Base-by-base conservation (phyloP, 2,329 filamentous ascomycete species). In the Emergomyces orientalis region DNA sequence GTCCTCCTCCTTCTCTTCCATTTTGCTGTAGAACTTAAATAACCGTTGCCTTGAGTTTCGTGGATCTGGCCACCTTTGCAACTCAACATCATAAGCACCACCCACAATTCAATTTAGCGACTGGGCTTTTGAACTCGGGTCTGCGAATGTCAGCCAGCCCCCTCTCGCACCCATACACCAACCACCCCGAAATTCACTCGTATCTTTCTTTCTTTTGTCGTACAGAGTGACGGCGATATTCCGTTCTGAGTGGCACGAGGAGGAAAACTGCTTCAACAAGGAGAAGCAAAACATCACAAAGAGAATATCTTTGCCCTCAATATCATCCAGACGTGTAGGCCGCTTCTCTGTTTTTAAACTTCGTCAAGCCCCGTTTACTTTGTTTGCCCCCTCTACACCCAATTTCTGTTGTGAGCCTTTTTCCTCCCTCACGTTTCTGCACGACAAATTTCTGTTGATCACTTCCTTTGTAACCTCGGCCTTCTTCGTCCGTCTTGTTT, bases 1-100 rank as follows among this genome's bases (percentile, higher is more conserved):
- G n/a, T 60, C 62, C 58, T 58, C 41, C 41, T 47, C 19, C 32
- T 27, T 27, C 51, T 37, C 45, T 47, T 49, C 58, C 37, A 25
- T 30, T 54, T 37, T 47, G 51, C 51, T 34, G 51, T 34, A 55
- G 30, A 55, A 34, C 32, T 37, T n/a, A n/a, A 52, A 54, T 34
- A 54, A 34, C 30, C 14, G 51, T 25, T 54, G 8, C 25, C 51
- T 54, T 54, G 25, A 51, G 47, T 27, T 30, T 55, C 51, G 30
- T 30, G 14, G 22, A 51, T 27, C 25, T 7, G 22, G 22, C 25
- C 13, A 51, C 13, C 47, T 51, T 17, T 17, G 13, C 25, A 2
- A 4, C 41, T 8, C 19, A 8, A 8, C 22, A 27, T 27, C 13
- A 17, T 17, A 22, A 27, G 6, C 45, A 49, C 4, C n/a, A 14